Evolutionary conservation across 371 early-diverging fungal genomes (phyloP).

Genomic region (Choanephora cucurbitarum): DNA sequence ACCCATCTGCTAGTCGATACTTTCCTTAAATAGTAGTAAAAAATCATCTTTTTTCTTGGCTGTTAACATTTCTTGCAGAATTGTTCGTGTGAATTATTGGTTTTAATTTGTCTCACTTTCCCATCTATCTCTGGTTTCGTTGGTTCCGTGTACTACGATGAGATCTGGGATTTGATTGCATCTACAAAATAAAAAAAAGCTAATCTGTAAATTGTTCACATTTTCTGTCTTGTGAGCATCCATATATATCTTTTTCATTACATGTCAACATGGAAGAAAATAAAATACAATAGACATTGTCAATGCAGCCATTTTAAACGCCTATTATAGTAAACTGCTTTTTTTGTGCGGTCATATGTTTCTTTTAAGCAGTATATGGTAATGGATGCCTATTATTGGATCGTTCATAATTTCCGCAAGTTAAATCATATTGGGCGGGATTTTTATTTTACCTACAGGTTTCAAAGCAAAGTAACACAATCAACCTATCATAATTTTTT

Average conservation of each 20-base stretch:
- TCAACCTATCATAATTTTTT: conserved; percentile 8
- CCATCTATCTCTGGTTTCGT: neutral
- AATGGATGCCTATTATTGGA: conserved; percentile 2
- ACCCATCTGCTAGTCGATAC: no score
- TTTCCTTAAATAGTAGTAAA: no score
- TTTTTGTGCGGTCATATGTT: no score
- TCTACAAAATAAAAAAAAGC: neutral
- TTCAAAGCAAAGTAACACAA: conserved; percentile 9
- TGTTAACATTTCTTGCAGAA: no score
- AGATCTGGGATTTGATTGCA: neutral
- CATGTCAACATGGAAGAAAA: no score
- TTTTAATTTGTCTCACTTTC: neutral
- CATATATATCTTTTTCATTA: no score
- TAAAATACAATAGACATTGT: neutral
- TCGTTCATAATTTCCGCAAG: conserved; percentile 6
- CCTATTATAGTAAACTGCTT: no score
- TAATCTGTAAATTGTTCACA: neutral
- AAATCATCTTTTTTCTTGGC: no score
- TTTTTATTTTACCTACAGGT: no score
- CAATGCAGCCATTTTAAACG: neutral
- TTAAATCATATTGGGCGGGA: no score
- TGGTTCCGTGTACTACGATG: neutral
- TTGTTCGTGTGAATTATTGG: neutral
- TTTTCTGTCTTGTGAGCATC: conserved; percentile 6
- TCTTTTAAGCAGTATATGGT: conserved; percentile 16